Base-by-base conservation (phyloP, 1,284 basidiomycete genomes). In the Microbotryum silenes-acaulis region DNA sequence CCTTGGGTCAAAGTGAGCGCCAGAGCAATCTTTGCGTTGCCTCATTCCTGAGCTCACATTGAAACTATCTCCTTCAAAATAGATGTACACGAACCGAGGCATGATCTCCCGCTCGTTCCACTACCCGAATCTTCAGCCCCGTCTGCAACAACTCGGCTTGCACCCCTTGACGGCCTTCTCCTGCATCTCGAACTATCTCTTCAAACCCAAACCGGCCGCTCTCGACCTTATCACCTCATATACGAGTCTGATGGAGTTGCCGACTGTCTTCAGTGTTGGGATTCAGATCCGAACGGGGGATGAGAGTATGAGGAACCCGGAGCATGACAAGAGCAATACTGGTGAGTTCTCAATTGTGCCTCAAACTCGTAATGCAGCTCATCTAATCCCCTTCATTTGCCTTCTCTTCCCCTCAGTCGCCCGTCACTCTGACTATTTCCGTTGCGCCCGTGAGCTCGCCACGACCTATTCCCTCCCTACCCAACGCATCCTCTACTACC, bases 241-340 rank as follows among this genome's bases (percentile, higher is more conserved):
- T 48, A 63, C 64, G 3, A 59, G 56, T 6, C 59, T 59, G 0
- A 27, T 66, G 8, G 50, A 59, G 5, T 51, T 66, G 0, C 64
- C 64, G 16, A 59, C 54, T 4, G 56, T 66, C 6, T 66, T 63
- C 49, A 54, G 57, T 7, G 55, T 65, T 31, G 64, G 64, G 2
- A 63, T 66, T 6, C 64, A 66, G n/a, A 51, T 66, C 12, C 46
- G 64, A n/a, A 66, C 61, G 2, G 64, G 64, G n/a, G 64, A 66
- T n/a, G 42, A 50, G 20, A 63, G 61, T 33, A 66, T 66, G 64
- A 56, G 54, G 33, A 60, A 65, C 42, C 23, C 20, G 3, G 57
- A 59, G 57, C 62, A 57, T 27, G 63, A 65, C 55, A 55, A 56
- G 49, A 25, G 57, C 51, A 65, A 65, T 52, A 65, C 63, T 1